Conservation (phyloP, 2,329 filamentous ascomycete genomes). For the Aspergillus luchuensis region DNA sequence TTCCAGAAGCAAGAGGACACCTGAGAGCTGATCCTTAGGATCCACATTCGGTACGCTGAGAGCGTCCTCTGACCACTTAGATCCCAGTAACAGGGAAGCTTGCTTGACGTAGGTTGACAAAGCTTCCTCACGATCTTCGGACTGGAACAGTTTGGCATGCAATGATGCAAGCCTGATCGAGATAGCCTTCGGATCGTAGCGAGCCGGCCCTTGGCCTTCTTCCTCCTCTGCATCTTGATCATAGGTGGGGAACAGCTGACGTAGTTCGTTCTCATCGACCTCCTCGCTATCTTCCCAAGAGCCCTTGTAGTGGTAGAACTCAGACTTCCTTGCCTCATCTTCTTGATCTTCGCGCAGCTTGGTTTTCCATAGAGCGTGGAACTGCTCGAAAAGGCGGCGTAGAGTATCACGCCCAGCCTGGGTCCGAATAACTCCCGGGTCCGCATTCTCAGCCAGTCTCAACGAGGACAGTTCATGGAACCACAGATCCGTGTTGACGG, state of each 20-base stretch:
- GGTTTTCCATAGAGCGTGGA: conserved; percentile 79
- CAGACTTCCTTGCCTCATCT: conserved; percentile 70
- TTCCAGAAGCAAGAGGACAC: conserved; percentile 65
- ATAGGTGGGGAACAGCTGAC: conserved; percentile 78
- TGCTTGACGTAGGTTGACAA: conserved; percentile 40
- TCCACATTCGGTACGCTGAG: conserved; percentile 26
- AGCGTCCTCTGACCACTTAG: conserved; percentile 32
- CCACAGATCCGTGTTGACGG: conserved; percentile 36
- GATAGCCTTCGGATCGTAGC: conserved; percentile 54
- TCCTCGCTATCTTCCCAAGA: conserved; percentile 75
- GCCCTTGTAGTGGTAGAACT: conserved; percentile 81
- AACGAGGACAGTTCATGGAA: conserved; percentile 43
- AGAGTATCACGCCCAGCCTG: conserved; percentile 55
- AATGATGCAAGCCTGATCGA: conserved; percentile 64
- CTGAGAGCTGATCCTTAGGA: conserved; percentile 63
- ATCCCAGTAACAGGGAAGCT: conserved; percentile 38
- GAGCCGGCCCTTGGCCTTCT: conserved; percentile 29
- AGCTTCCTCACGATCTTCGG: conserved; percentile 30
- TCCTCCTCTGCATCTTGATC: conserved; percentile 55
- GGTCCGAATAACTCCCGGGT: conserved; percentile 41
- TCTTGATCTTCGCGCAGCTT: conserved; percentile 75
- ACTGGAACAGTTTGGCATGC: conserved; percentile 54
- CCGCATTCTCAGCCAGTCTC: conserved; percentile 36
- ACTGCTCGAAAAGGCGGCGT: conserved; percentile 67
- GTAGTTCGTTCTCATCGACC: conserved; percentile 71